Conservation (phyloP, 331 rosid genomes). For the Quercus phellos region DNA sequence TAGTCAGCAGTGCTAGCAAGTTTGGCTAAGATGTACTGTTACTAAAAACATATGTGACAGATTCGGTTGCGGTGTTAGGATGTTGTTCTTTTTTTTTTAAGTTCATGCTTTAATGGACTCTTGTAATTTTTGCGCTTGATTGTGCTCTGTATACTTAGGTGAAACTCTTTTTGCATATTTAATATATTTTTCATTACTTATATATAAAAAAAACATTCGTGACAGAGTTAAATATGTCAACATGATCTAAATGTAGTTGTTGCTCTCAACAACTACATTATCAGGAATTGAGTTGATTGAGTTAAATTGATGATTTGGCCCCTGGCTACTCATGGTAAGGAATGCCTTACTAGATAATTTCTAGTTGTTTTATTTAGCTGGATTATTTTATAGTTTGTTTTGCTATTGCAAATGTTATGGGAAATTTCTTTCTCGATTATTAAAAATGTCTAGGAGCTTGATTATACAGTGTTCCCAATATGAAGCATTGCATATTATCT, state of each 20-base stretch:
- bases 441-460: not conserved
- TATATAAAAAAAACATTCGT: too few relatives aligned
- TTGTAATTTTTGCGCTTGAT: too few relatives aligned
- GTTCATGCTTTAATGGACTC: too few relatives aligned
- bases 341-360: not conserved
- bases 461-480: not conserved
- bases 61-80: not conserved
- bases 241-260: too few relatives aligned
- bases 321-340: not conserved
- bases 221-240: too few relatives aligned
- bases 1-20: not conserved
- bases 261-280: not conserved
- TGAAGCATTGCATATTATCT: too few relatives aligned
- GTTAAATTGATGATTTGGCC: not conserved
- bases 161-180: too few relatives aligned
- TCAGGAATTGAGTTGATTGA: not conserved
- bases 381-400: not conserved
- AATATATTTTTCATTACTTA: too few relatives aligned
- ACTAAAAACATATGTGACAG: not conserved
- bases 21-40: not conserved
- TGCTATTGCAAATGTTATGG: not conserved
- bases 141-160: too few relatives aligned
- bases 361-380: not conserved
- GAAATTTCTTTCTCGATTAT: not conserved
- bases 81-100: too few relatives aligned